Evolutionary conservation across 2,329 filamentous ascomycete genomes (phyloP), one percentile per base, ranked within the genome.

Genomic region (Claviceps arundinis): DNA sequence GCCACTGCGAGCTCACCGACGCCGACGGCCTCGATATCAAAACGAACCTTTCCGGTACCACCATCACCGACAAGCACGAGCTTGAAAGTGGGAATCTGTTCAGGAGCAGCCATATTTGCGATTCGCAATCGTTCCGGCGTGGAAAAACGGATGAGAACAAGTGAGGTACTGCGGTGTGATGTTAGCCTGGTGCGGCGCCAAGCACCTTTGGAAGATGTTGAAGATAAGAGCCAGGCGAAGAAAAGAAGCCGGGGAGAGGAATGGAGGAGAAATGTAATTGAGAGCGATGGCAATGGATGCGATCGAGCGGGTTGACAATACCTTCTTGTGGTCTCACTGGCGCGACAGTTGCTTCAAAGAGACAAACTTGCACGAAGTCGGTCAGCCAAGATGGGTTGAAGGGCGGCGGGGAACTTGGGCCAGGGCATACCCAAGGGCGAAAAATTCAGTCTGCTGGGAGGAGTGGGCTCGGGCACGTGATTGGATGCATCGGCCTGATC

Each of bases 61-160:
- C 93, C 93, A 71, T 98, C 93, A 72, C 93, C 93, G 68, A 98
- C 93, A 75, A 98, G 89, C 72, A 98, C 93, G 67, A 98, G 88
- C 88, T 98, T 98, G 86, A 98, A 98, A 72, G 89, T 95, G 61
- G 91, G 89, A 61, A 65, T 70, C 70, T 67, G 64, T 57, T 66
- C 63, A 34, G 30, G 30, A 34, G 30, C 30, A 73, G 85, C 81
- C 87, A 93, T 94, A 65, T 64, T 71, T 63, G 65, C 59, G 62
- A 61, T 57, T 57, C 50, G 60, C 57, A 55, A 53, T 56, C 48
- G 54, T 54, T 50, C 40, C 47, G 56, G 52, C 50, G 51, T n/a
- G 43, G 42, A 45, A 55, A 52, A 60, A 62, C 60, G 63, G 65
- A 68, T 68, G 70, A 72, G 72, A 74, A 73, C 71, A 74, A 69